Evolutionary conservation across 2,329 filamentous ascomycete species (phyloP).

Genomic region (Calonectria multiphialidica): DNA sequence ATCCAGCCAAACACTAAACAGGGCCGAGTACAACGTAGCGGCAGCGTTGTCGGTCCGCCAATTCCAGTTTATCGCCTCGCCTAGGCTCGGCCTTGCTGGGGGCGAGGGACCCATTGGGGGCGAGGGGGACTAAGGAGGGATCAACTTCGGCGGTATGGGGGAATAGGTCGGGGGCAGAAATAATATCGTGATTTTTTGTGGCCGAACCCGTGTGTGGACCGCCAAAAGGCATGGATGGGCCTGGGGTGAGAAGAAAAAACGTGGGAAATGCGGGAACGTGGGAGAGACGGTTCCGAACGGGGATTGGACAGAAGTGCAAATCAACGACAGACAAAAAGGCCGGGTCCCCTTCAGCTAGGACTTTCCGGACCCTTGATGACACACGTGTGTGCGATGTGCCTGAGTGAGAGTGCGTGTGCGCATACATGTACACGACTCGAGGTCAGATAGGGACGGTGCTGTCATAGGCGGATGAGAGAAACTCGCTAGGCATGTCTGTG

Average conservation of each 20-base stretch:
- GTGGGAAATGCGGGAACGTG: constrained; percentile 17
- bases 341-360: not conserved
- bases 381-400: not conserved
- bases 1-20: not conserved
- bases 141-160: constrained; percentile 10
- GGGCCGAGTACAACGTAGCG: constrained; percentile 2
- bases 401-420: not conserved
- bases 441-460: not conserved
- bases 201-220: not conserved
- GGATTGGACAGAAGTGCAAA: constrained; percentile 1
- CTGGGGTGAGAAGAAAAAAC: constrained; percentile 8
- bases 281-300: not conserved
- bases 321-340: not conserved
- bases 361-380: not conserved
- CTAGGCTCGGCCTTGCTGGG: constrained; percentile 13
- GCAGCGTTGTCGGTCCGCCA: constrained; percentile 3
- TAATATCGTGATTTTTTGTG: not conserved
- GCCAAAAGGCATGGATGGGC: not conserved
- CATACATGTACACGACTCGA: not conserved
- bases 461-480: not conserved
- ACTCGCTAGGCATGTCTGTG: not conserved
- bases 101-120: not conserved
- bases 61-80: not conserved
- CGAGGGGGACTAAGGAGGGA: not conserved
- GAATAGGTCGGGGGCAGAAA: not conserved